Evolutionary conservation across 176 grass and related monocot genomes (phyloP), one percentile per base, ranked within the genome.

Genomic region (Guadua angustifolia): DNA sequence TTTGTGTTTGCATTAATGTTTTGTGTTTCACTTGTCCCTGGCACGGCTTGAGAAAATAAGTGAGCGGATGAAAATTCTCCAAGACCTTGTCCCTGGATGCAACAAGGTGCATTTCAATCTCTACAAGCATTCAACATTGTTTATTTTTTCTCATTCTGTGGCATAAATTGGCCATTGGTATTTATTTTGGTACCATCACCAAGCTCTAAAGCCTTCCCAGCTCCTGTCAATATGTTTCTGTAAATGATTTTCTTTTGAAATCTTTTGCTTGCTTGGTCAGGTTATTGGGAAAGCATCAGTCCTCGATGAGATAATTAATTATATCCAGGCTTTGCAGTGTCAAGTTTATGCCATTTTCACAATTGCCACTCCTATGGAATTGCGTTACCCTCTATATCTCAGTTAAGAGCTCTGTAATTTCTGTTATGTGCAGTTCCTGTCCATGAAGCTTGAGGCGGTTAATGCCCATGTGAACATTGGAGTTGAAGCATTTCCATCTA

Each of bases 241-340:
- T 85, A 49, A 86, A 52, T 72, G 55, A 62, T 53, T 69, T 35
- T 65, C 71, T 75, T 61, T 47, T 52, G 64, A 80, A 69, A 61
- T 58, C 29, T 66, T 78, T 52, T 85, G 16, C 51, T 76, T 82
- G 49, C 76, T 82, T 65, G 42, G 85, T 74, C 79, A 95, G 95
- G 93, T 98, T 66, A 95, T 95, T 85, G 95, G 93, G 15, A 98
- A 98, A 81, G 95, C 95, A 83, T 95, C 93, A 52, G 92, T 98
- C 47, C 88, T 95, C 5, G 95, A 98, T 42, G 95, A 98, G 89
- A 95, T 95, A 85, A 98, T 98, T 84, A 95, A 98, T 76, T 98
- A 98, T 75, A 94, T 98, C 51, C 95, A 98, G 70, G 86, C 95
- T 74, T 86, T 98, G 84, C 91, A 98, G 64, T 86, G 88, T 21